Percentiles rank a stretch among this genome's conserved stretches.
phyloP scores from a whole-genome alignment of 108 stramenopile genomes.

The Cyclotella cryptica region DNA sequence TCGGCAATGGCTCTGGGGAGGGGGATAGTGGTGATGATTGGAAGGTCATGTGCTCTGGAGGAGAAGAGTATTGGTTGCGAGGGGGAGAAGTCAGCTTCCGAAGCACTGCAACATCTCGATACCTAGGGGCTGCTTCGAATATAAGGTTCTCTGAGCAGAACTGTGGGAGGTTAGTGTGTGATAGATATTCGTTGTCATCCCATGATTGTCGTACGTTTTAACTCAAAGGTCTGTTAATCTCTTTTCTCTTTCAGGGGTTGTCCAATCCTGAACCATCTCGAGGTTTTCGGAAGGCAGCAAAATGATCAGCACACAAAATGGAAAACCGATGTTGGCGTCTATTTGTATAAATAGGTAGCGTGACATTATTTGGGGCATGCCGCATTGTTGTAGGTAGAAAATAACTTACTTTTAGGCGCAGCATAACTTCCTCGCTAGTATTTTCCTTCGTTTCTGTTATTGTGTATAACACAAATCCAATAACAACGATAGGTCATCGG shows the following conservation, averaged over 20 bases:
- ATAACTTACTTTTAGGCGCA: too few species aligned
- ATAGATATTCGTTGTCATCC: background rate
- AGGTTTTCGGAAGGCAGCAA: conserved; percentile 67
- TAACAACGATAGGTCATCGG: background rate
- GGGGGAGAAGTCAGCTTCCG: conserved; percentile 54
- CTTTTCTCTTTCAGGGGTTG: conserved; percentile 49
- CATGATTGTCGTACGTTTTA: background rate
- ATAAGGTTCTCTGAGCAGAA: conserved; percentile 77
- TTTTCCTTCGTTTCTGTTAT: too few species aligned
- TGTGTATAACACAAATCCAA: too few species aligned
- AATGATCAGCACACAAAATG: conserved; percentile 69
- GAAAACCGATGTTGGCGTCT: conserved; percentile 73
- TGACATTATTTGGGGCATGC: too few species aligned
- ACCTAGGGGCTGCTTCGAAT: conserved; percentile 61
- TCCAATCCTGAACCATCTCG: conserved; percentile 85
- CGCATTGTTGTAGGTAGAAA: too few species aligned
- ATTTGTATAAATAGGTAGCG: conserved; percentile 59
- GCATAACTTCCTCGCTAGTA: too few species aligned
- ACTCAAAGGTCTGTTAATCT: background rate
- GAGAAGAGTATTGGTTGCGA: conserved; percentile 66
- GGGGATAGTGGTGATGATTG: conserved; percentile 87
- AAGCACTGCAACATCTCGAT: conserved; percentile 66
- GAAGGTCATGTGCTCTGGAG: conserved; percentile 61
- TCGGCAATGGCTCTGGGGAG: conserved; percentile 72
- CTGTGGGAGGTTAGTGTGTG: conserved; percentile 57